Evolutionary conservation across 2,329 filamentous ascomycete genomes (phyloP).

Genomic region (Ascosphaera apis): DNA sequence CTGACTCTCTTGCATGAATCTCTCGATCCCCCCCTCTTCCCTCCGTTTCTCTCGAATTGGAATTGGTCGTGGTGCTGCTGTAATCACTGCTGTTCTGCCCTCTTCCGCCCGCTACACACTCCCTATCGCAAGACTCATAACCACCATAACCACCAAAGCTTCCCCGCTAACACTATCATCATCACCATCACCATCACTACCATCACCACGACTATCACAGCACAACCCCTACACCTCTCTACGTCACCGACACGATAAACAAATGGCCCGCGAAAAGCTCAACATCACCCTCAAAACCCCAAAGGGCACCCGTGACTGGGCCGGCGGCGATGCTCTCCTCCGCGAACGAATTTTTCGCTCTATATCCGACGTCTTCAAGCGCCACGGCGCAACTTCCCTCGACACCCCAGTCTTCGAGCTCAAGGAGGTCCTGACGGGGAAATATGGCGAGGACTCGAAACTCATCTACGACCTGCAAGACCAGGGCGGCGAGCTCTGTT

Average conservation of each 20-base stretch:
- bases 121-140: neutral
- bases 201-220: neutral
- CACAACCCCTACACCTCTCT: conserved; percentile 1
- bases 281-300: conserved; percentile 59
- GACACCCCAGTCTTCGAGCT: conserved; percentile 72
- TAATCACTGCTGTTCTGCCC: neutral
- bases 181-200: neutral
- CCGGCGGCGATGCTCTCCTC: conserved; percentile 55
- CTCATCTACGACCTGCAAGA: conserved; percentile 79
- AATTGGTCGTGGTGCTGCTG: neutral
- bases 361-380: conserved; percentile 60
- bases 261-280: conserved; percentile 12
- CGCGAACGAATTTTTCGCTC: conserved; percentile 47
- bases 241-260: conserved; percentile 1
- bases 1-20: neutral
- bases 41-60: neutral
- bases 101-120: neutral
- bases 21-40: neutral
- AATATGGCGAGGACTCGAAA: conserved; percentile 82
- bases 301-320: conserved; percentile 79
- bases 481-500: conserved; percentile 68
- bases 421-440: conserved; percentile 64
- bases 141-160: neutral
- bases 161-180: conserved; percentile 2
- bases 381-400: conserved; percentile 56